These are phyloP conservation scores for Eutrema yunnanense DNA, from an alignment of 345 rosid species.

Conservation along the genomic window DNA sequence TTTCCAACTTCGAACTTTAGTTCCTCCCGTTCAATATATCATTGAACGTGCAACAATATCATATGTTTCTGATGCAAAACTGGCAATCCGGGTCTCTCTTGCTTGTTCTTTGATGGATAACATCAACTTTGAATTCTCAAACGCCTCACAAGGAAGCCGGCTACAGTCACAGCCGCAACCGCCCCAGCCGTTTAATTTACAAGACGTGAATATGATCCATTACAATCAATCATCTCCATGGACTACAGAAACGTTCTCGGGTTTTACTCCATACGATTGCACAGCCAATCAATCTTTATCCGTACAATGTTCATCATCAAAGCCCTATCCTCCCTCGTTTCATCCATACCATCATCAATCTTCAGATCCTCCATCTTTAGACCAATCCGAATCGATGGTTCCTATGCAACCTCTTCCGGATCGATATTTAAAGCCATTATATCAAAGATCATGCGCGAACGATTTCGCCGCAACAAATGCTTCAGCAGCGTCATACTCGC, in stretches of 20 bases:
- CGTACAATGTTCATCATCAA: slow-evolving; percentile 30
- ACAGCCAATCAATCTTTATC: slow-evolving; percentile 12
- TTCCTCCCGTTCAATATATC: neutral
- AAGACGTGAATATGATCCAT: slow-evolving; percentile 25
- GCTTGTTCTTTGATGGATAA: slow-evolving; percentile 22
- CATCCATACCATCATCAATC: slow-evolving; percentile 18
- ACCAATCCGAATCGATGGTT: slow-evolving; percentile 11
- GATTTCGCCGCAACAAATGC: slow-evolving; percentile 4
- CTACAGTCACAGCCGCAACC: slow-evolving; percentile 19
- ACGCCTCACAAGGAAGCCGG: slow-evolving; percentile 19
- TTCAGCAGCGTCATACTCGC: slow-evolving; percentile 23
- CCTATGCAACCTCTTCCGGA: slow-evolving; percentile 12
- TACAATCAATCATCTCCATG: slow-evolving; percentile 26
- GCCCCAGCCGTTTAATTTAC: slow-evolving; percentile 13
- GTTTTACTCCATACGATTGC: slow-evolving; percentile 16
- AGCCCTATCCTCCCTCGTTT: slow-evolving; percentile 17
- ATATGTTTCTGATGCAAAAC: slow-evolving; percentile 27
- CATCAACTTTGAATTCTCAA: slow-evolving; percentile 24
- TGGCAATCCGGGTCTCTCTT: neutral
- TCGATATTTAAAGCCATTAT: slow-evolving; percentile 15
- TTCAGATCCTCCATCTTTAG: slow-evolving; percentile 2
- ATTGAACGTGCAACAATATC: slow-evolving; percentile 13
- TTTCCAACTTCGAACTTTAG: neutral
- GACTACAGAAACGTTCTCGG: slow-evolving; percentile 11
- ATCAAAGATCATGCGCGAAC: slow-evolving; percentile 3